Evolutionary conservation across 768 basidiomycete species (phyloP).

Genomic region (Auricularia sp.): DNA sequence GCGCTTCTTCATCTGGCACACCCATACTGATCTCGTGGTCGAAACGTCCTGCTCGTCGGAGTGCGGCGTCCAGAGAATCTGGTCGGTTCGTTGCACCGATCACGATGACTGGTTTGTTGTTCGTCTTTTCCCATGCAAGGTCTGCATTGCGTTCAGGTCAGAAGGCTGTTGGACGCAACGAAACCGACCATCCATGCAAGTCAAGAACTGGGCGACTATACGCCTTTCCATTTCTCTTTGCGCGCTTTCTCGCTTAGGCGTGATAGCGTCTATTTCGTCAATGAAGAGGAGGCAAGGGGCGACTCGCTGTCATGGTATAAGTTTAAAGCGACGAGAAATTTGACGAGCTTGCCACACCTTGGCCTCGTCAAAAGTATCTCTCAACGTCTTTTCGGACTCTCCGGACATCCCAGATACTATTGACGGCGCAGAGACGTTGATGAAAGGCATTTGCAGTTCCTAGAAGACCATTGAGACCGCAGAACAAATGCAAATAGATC

Average conservation of each 20-base stretch:
- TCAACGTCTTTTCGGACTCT: conserved; percentile 91
- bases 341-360: conserved; percentile 43
- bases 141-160: conserved; percentile 39
- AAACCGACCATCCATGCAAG: conserved; percentile 91
- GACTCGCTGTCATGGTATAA: conserved; percentile 41
- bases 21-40: conserved; percentile 98
- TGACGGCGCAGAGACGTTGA: conserved; percentile 87
- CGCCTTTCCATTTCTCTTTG: conserved; percentile 97
- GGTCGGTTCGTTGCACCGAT: conserved; percentile 96
- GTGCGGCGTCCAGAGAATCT: conserved; percentile 87
- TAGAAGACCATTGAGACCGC: conserved; percentile 19
- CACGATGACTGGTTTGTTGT: conserved; percentile 85
- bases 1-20: conserved; percentile 84
- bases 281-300: conserved; percentile 94
- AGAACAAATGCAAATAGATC: neutral
- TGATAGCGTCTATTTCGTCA: conserved; percentile 97
- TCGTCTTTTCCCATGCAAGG: conserved; percentile 89
- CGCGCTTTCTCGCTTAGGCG: conserved; percentile 93
- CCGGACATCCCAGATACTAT: conserved; percentile 98
- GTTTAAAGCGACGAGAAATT: too few relatives aligned
- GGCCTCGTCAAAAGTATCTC: conserved; percentile 96
- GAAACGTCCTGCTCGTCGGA: conserved; percentile 88
- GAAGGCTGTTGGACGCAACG: neutral
- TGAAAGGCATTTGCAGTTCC: conserved; percentile 91
- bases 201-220: conserved; percentile 94